Percentiles rank a stretch among this genome's conserved stretches.
phyloP scores from a whole-genome alignment of 768 basidiomycete species.

The Amanita jacksonii region DNA sequence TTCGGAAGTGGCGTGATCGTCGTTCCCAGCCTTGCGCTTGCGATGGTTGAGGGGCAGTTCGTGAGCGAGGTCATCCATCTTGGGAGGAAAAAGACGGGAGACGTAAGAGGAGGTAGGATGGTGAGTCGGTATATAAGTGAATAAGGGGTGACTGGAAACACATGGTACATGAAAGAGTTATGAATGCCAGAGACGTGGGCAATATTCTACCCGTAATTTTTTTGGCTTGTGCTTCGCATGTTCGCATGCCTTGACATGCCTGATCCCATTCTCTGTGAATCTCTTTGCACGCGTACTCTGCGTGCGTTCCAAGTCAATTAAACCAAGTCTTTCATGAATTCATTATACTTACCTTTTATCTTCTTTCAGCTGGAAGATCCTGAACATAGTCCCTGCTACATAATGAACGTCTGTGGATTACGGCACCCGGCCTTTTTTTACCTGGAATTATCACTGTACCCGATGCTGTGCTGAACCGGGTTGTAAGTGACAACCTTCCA shows the following conservation, averaged over 20 bases:
- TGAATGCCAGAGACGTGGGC: constrained; percentile 18
- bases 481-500: not conserved
- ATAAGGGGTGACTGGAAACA: constrained; percentile 29
- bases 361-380: not conserved
- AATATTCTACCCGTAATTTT: constrained; percentile 4
- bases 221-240: constrained; percentile 15
- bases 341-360: constrained; percentile 9
- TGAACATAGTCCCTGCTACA: constrained; percentile 3
- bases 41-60: constrained; percentile 41
- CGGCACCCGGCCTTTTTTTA: constrained; percentile 6
- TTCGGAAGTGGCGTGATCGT: constrained; percentile 25
- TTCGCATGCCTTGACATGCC: constrained; percentile 28
- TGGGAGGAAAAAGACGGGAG: constrained; percentile 14
- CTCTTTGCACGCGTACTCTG: constrained; percentile 13
- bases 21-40: constrained; percentile 59
- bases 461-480: constrained; percentile 5
- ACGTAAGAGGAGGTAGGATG: constrained; percentile 13
- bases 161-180: constrained; percentile 30
- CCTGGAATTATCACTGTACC: not conserved
- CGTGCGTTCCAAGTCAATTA: constrained; percentile 12
- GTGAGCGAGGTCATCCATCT: constrained; percentile 58
- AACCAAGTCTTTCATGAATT: constrained; percentile 5
- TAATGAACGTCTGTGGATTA: constrained; percentile 4
- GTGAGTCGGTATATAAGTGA: constrained; percentile 27
- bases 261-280: constrained; percentile 14